phyloP scores from a whole-genome alignment of 208 protist species.

The Chromosphaera perkinsii region DNA sequence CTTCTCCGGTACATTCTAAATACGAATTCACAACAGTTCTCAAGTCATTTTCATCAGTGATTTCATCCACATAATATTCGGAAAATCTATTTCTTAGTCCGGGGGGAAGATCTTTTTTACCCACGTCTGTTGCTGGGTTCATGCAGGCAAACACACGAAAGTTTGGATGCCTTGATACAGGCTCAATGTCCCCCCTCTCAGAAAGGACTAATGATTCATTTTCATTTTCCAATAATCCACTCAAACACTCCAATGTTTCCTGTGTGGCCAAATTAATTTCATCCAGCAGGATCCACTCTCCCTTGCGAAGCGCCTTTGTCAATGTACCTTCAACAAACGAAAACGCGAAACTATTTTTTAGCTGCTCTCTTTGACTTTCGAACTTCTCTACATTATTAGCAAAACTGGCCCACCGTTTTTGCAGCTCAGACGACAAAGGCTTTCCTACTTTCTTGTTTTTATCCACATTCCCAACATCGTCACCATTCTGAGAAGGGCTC shows the following conservation, averaged over 20 bases:
- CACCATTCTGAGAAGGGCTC: no score
- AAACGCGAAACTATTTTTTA: slow-evolving; percentile 65
- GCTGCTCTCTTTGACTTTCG: slow-evolving; percentile 48
- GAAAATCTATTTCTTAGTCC: slow-evolving; percentile 81
- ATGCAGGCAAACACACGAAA: slow-evolving; percentile 99
- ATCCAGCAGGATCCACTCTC: slow-evolving; percentile 98
- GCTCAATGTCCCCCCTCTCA: slow-evolving; percentile 69
- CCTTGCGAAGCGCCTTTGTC: slow-evolving; percentile 85
- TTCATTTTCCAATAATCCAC: slow-evolving; percentile 80
- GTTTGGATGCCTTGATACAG: slow-evolving; percentile 83
- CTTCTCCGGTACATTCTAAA: slow-evolving; percentile 22
- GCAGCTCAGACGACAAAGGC: slow-evolving; percentile 3
- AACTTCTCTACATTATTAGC: slow-evolving; percentile 55
- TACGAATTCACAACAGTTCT: slow-evolving; percentile 72
- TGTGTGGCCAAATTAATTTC: slow-evolving; percentile 98
- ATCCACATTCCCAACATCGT: no score
- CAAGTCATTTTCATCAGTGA: slow-evolving; percentile 85
- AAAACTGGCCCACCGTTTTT: slow-evolving; percentile 57
- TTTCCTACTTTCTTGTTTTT: no score
- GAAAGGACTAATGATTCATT: slow-evolving; percentile 64
- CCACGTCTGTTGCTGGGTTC: slow-evolving; percentile 99
- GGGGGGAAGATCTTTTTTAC: slow-evolving; percentile 89
- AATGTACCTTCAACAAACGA: slow-evolving; percentile 91
- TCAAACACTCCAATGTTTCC: slow-evolving; percentile 91
- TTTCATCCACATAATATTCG: slow-evolving; percentile 95